Evolutionary conservation across 139 green algal genomes (phyloP), one percentile per base, ranked within the genome.

Genomic region (Eudorina sp.): DNA sequence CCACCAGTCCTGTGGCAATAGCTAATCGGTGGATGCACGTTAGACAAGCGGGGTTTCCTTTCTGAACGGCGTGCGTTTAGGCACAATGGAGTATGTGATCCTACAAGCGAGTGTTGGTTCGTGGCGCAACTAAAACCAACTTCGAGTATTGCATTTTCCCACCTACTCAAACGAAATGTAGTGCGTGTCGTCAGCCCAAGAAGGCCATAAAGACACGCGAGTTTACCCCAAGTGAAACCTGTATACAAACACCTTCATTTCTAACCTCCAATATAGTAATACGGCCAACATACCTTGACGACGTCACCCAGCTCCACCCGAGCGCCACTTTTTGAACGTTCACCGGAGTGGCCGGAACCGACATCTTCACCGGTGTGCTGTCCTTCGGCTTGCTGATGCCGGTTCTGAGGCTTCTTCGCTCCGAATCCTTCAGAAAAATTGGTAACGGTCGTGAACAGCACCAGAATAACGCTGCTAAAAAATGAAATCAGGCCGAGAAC

Each of bases 381-480:
- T 84, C 62, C 55, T 46, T 53, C 23, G 34, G 21, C 29, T 34
- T 11, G 40, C 40, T 78, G 38, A 18, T 78, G 25, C 16, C 34
- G 40, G 8, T 34, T 16, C 19, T 29, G 13, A 18, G 21, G 16
- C 38, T 53, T n/a, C 21, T 21, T 14, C 27, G 43, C 73, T 7
- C 45, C 73, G 25, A 81, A 81, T 14, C 73, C 45, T 8, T 68
- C 85, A 0, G 41, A 14, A 40, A 62, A 77, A 53, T 90, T 84
- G 34, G 19, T 77, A 4, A 58, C 40, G 0, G 86, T 45, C 25
- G 66, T 88, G 41, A 90, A 76, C 11, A 88, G 34, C 45, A 87
- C 34, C 29, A 90, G 16, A 4, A 43, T 14, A 6, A 74, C 78
- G 78, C 23, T 72, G 55, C 38, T 21, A 55, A 85, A 73, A 13